Conservation (phyloP, 106 monocot species). For the Chionographis japonica region DNA sequence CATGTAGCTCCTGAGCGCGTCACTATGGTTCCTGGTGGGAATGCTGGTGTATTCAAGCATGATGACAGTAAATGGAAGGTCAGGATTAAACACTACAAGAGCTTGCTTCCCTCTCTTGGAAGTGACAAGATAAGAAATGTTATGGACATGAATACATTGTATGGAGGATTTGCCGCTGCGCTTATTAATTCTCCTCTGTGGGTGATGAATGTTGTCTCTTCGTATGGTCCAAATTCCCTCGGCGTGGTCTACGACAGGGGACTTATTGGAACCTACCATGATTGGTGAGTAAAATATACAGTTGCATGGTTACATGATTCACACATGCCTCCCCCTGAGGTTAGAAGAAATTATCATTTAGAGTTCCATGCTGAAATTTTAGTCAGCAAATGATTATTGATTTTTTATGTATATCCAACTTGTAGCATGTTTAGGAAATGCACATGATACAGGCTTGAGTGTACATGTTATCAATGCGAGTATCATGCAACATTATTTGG, state of each 20-base stretch:
- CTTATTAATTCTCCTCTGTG: conserved; percentile 51
- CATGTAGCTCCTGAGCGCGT: conserved; percentile 49
- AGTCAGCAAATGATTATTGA: too few species aligned
- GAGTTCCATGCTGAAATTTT: too few species aligned
- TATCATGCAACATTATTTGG: too few species aligned
- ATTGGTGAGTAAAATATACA: conserved; percentile 44
- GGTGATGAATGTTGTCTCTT: conserved; percentile 89
- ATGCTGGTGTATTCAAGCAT: conserved; percentile 53
- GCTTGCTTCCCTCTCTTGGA: conserved; percentile 53
- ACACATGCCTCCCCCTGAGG: too few species aligned
- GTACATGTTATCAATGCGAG: too few species aligned
- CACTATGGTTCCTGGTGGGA: conserved; percentile 55
- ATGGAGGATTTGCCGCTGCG: conserved; percentile 73
- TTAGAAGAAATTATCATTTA: too few species aligned
- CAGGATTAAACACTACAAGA: conserved; percentile 62
- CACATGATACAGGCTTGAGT: too few species aligned
- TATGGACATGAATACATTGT: conserved; percentile 84
- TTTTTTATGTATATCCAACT: too few species aligned
- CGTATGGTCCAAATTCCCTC: conserved; percentile 65
- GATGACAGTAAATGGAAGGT: conserved; percentile 71
- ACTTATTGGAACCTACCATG: conserved; percentile 76
- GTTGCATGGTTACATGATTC: too few species aligned
- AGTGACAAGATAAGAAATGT: conserved; percentile 65
- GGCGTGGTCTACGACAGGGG: conserved; percentile 75
- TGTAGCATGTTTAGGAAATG: too few species aligned